Evolutionary conservation across 305 asterid species (phyloP).

Genomic region (Rubia tinctorum): DNA sequence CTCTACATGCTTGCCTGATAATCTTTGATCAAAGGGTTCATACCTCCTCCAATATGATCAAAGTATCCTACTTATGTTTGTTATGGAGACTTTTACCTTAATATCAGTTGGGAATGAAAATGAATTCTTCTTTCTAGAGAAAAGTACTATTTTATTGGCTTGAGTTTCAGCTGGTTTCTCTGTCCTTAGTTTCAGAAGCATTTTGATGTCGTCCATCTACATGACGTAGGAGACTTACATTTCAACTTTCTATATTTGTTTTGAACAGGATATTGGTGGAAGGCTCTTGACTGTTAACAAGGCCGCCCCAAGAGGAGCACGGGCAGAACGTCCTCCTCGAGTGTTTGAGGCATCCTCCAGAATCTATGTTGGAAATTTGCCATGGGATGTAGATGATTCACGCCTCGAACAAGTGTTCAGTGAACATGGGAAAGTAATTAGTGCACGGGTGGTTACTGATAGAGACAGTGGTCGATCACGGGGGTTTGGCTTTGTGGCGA

Average conservation of each 20-base stretch:
- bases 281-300: conserved; percentile 71
- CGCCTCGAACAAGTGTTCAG: conserved; percentile 74
- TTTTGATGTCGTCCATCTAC: not conserved
- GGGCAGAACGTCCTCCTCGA: conserved; percentile 62
- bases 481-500: conserved; percentile 87
- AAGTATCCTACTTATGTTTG: not conserved
- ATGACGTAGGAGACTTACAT: not conserved
- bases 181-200: not conserved
- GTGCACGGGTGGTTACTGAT: conserved; percentile 72
- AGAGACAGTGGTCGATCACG: conserved; percentile 84
- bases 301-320: conserved; percentile 78
- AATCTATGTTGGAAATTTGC: conserved; percentile 84
- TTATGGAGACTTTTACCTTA: not conserved
- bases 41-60: not conserved
- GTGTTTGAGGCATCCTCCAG: conserved; percentile 43
- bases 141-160: not conserved
- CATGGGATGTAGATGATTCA: conserved; percentile 70
- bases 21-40: not conserved
- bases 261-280: conserved; percentile 72
- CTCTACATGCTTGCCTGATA: not conserved
- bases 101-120: not conserved
- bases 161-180: not conserved
- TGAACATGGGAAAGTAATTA: conserved; percentile 75
- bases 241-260: conserved; percentile 7
- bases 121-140: not conserved